These are phyloP conservation scores for Metschnikowia orientalis DNA, from an alignment of 805 yeast species.

Conservation along the genomic window DNA sequence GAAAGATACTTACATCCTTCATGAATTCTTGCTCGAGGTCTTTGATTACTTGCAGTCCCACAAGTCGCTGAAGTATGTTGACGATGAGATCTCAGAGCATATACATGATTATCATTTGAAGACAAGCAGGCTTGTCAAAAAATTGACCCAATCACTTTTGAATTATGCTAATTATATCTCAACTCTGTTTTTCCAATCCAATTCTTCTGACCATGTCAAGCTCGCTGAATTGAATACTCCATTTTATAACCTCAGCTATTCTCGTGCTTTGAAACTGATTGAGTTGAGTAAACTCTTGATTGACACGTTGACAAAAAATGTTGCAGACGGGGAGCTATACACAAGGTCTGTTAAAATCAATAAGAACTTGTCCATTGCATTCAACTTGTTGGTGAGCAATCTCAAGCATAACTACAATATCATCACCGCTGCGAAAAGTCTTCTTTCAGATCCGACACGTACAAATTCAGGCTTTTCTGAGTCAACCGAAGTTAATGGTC, in stretches of 20 bases:
- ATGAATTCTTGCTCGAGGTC: slow-evolving; percentile 35
- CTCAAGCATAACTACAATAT: slow-evolving; percentile 16
- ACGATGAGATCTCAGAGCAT: slow-evolving; percentile 25
- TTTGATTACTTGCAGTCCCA: slow-evolving; percentile 6
- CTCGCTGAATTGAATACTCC: slow-evolving; percentile 24
- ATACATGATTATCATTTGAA: slow-evolving; percentile 37
- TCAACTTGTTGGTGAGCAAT: slow-evolving; percentile 25
- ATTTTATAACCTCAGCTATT: slow-evolving; percentile 29
- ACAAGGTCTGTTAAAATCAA: slow-evolving; percentile 32
- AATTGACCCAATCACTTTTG: slow-evolving; percentile 25
- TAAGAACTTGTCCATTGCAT: slow-evolving; percentile 33
- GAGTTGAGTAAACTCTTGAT: slow-evolving; percentile 33
- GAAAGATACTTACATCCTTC: slow-evolving; percentile 33
- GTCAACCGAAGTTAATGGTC: slow-evolving; percentile 9
- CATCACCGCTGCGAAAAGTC: slow-evolving; percentile 15
- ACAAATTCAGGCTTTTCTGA: slow-evolving; percentile 1
- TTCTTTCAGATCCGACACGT: slow-evolving; percentile 6
- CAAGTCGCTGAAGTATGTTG: slow-evolving; percentile 8
- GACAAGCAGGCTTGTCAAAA: slow-evolving; percentile 35
- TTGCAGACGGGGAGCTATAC: slow-evolving; percentile 24
- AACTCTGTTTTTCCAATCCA: slow-evolving; percentile 16
- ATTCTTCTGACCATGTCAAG: slow-evolving; percentile 6
- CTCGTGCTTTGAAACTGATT: slow-evolving; percentile 32
- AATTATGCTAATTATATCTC: slow-evolving; percentile 29
- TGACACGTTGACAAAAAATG: slow-evolving; percentile 24